A percentile compares a stretch with the other conserved stretches of the same genome.
Conservation (phyloP, 2,329 filamentous ascomycete genomes). For the Dendryphion nanum region DNA sequence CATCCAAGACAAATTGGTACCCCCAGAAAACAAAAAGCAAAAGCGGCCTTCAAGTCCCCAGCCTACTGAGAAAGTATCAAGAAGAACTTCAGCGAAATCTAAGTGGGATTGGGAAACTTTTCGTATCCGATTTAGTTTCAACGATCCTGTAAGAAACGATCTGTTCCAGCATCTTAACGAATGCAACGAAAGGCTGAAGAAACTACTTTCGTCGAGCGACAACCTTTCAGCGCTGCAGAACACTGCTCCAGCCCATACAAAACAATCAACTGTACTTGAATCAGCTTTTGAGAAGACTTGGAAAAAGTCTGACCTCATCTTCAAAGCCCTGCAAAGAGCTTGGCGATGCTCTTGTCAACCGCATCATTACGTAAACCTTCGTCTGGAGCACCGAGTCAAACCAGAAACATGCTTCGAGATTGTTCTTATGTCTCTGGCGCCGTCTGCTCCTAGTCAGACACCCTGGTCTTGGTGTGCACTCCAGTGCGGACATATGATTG, state of each 20-base stretch:
- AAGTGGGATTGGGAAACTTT: slow-evolving; percentile 15
- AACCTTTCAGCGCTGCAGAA: too few relatives aligned
- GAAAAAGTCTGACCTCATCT: slow-evolving; percentile 14
- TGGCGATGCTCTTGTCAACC: slow-evolving; percentile 20
- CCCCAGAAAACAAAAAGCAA: slow-evolving; percentile 2
- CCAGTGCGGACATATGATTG: slow-evolving; percentile 10
- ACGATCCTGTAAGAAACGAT: slow-evolving; percentile 10
- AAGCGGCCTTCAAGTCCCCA: slow-evolving; percentile 1
- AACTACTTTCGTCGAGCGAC: slow-evolving; percentile 16
- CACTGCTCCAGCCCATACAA: too few relatives aligned
- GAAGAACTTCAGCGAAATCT: slow-evolving; percentile 4
- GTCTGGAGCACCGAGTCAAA: slow-evolving; percentile 18
- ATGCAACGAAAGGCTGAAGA: slow-evolving; percentile 17
- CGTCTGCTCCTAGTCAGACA: slow-evolving; percentile 2
- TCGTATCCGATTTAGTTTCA: slow-evolving; percentile 15
- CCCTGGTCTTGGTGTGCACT: slow-evolving; percentile 15
- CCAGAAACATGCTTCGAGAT: slow-evolving; percentile 17
- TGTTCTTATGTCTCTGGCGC: slow-evolving; percentile 14
- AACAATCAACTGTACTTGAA: too few relatives aligned
- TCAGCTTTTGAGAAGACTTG: slow-evolving; percentile 9
- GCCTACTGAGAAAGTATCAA: slow-evolving; percentile 4
- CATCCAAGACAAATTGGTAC: slow-evolving; percentile 10
- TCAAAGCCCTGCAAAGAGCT: slow-evolving; percentile 15
- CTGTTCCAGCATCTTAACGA: slow-evolving; percentile 16
- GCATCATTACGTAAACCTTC: slow-evolving; percentile 19